Evolutionary conservation across 345 rosid species (phyloP).

Genomic region (Eucalyptus viminalis): DNA sequence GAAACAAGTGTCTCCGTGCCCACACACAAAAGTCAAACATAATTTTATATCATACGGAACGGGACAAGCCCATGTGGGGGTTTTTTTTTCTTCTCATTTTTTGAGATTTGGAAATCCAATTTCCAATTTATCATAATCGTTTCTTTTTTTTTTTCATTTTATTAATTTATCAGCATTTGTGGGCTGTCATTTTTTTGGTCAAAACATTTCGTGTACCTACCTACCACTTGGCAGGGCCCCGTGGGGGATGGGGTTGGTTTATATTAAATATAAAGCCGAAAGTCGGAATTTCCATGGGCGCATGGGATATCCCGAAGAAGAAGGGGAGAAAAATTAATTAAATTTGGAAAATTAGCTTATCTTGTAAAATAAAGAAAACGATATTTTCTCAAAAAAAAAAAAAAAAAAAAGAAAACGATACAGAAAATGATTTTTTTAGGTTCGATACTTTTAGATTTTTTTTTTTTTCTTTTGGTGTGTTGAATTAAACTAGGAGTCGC

Average conservation of each 20-base stretch:
- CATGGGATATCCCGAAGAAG: background rate
- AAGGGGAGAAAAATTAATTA: background rate
- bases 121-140: background rate
- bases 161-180: background rate
- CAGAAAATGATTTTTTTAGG: background rate
- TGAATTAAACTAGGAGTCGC: background rate
- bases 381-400: background rate
- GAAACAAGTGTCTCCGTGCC: background rate
- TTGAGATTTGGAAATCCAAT: background rate
- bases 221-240: background rate
- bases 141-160: too few species aligned
- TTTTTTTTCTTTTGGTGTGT: background rate
- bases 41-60: background rate
- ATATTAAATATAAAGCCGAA: too few species aligned
- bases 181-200: background rate
- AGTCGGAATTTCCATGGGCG: background rate
- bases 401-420: background rate
- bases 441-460: background rate
- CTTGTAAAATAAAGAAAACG: background rate
- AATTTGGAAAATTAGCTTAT: background rate
- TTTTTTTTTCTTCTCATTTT: background rate
- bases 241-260: background rate
- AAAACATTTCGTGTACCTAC: background rate
- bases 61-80: background rate
- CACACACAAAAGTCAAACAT: background rate